Conservation (phyloP, 257 asterid species). For the Solanum tacnaense region DNA sequence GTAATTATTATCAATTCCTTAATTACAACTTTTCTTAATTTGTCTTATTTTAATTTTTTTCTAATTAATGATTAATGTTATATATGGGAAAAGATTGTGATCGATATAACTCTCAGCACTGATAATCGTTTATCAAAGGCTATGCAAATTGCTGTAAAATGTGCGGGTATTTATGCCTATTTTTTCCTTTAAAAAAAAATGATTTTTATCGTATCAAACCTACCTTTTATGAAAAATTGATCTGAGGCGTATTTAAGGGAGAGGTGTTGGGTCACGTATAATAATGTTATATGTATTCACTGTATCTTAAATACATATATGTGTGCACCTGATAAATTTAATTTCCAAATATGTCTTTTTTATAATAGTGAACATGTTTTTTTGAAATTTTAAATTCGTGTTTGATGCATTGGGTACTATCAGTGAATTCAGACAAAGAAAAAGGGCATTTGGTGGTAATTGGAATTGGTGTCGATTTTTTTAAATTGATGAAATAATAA, state of each 20-base stretch:
- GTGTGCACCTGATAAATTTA: not conserved
- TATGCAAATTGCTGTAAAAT: constrained; percentile 9
- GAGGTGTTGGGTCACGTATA: not conserved
- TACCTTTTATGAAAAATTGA: not conserved
- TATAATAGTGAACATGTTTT: not conserved
- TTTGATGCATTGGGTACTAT: constrained; percentile 3
- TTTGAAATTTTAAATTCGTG: not conserved
- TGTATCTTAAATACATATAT: too few species aligned
- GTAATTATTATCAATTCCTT: not conserved
- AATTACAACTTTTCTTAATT: not conserved
- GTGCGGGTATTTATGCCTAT: not conserved
- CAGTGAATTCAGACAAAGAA: constrained; percentile 8
- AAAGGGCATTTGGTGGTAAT: constrained; percentile 14
- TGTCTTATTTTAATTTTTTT: not conserved
- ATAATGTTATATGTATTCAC: too few species aligned
- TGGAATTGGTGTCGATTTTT: constrained; percentile 27
- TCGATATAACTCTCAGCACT: not conserved
- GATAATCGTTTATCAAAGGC: constrained; percentile 11
- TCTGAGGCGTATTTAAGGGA: not conserved
- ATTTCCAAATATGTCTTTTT: not conserved
- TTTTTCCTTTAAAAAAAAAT: too few species aligned
- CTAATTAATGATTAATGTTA: not conserved
- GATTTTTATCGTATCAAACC: not conserved
- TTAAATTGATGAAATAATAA: constrained; percentile 17
- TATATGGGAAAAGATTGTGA: constrained; percentile 9